These are phyloP conservation scores for Epichloe sp. DNA, from an alignment of 2,329 filamentous ascomycete genomes.

Conservation along the genomic window DNA sequence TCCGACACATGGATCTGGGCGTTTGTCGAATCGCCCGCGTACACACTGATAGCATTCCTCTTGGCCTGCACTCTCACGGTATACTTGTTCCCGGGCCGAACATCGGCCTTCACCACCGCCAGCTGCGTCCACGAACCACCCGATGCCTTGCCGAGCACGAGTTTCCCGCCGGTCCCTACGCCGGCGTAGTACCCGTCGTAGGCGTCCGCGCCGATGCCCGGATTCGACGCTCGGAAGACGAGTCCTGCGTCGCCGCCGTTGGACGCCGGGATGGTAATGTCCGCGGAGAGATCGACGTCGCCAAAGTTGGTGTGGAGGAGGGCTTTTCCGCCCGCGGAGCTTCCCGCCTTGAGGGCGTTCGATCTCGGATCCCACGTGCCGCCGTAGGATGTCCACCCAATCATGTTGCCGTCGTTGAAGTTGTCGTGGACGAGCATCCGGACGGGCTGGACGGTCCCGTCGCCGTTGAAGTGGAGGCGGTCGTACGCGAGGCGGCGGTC, in stretches of 20 bases:
- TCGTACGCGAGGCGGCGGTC: too few species aligned
- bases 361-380: constrained; percentile 8
- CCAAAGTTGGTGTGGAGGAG: constrained; percentile 24
- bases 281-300: constrained; percentile 19
- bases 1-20: constrained; percentile 8
- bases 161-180: constrained; percentile 13
- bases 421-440: constrained; percentile 31
- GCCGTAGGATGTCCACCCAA: constrained; percentile 21
- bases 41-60: constrained; percentile 6
- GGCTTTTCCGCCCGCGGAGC: constrained; percentile 12
- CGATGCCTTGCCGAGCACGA: constrained; percentile 12
- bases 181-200: too few species aligned
- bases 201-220: too few species aligned
- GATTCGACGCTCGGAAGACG: too few species aligned
- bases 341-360: constrained; percentile 11
- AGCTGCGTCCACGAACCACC: constrained; percentile 6
- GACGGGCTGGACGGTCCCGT: constrained; percentile 24
- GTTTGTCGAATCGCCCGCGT: constrained; percentile 5
- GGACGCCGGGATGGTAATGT: constrained; percentile 9
- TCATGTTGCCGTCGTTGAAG: constrained; percentile 25
- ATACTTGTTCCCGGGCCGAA: constrained; percentile 4
- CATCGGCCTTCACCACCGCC: constrained; percentile 1
- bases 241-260: constrained; percentile 5
- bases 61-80: constrained; percentile 7
- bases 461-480: too few species aligned